Conservation (phyloP, 2,329 filamentous ascomycete species). For the Bipolaris cookei region DNA sequence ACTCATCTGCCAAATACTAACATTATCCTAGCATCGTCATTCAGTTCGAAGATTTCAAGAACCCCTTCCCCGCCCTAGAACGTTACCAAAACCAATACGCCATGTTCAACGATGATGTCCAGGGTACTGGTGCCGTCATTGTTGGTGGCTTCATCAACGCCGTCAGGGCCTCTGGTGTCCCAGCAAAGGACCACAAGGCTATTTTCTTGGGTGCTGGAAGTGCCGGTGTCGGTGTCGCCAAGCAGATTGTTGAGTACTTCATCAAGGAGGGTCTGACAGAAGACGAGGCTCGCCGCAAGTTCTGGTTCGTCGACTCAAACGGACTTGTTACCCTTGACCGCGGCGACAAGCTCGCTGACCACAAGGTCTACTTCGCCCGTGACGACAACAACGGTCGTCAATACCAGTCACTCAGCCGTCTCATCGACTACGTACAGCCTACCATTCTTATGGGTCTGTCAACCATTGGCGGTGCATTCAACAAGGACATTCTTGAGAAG, state of each 20-base stretch:
- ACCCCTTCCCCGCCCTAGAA: slow-evolving; percentile 91
- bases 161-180: slow-evolving; percentile 84
- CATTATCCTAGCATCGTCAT: slow-evolving; percentile 67
- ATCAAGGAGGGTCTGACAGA: slow-evolving; percentile 89
- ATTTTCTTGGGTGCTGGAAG: slow-evolving; percentile 97
- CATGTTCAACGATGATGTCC: slow-evolving; percentile 99
- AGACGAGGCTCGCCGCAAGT: slow-evolving; percentile 84
- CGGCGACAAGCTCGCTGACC: slow-evolving; percentile 90
- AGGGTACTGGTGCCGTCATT: slow-evolving; percentile 95
- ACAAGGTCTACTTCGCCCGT: slow-evolving; percentile 74
- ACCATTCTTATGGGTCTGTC: slow-evolving; percentile 94
- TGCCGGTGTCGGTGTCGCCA: slow-evolving; percentile 94
- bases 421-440: slow-evolving; percentile 93
- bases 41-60: slow-evolving; percentile 98
- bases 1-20: slow-evolving; percentile 35
- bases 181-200: slow-evolving; percentile 86
- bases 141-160: slow-evolving; percentile 78
- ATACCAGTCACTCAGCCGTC: slow-evolving; percentile 80
- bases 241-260: slow-evolving; percentile 97
- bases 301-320: slow-evolving; percentile 97
- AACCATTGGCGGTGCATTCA: slow-evolving; percentile 94
- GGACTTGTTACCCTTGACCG: slow-evolving; percentile 92
- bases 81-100: slow-evolving; percentile 87
- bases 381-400: slow-evolving; percentile 70
- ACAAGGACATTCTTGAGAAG: slow-evolving; percentile 76